A percentile compares a stretch with the other conserved stretches of the same genome.
phyloP scores from a whole-genome alignment of 192 early-diverging fungal species.

The Chytriomyces sp. region DNA sequence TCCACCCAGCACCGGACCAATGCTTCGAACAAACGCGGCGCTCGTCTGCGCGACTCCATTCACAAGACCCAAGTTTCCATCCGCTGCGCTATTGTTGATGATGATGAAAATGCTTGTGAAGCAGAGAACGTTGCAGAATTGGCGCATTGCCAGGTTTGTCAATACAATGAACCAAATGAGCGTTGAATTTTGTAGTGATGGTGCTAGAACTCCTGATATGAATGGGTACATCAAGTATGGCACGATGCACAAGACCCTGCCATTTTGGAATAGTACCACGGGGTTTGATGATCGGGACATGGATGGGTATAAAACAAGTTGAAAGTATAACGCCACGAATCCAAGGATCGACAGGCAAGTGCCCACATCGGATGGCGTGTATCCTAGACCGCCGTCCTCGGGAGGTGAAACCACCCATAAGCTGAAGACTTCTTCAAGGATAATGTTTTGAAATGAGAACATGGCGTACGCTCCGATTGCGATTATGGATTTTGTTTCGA shows the following conservation, averaged over 20 bases:
- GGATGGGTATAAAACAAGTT: constrained; percentile 18
- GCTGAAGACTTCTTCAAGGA: constrained; percentile 52
- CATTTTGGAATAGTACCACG: constrained; percentile 13
- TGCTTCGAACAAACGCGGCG: constrained; percentile 35
- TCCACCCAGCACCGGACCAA: constrained; percentile 40
- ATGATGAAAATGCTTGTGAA: constrained; percentile 39
- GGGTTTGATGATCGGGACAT: neutral
- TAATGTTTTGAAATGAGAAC: constrained; percentile 47
- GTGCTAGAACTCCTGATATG: constrained; percentile 4
- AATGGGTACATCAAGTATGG: constrained; percentile 30
- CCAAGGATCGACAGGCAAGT: constrained; percentile 12
- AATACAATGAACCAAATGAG: constrained; percentile 21
- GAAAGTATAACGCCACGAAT: constrained; percentile 12
- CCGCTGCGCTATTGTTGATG: constrained; percentile 32
- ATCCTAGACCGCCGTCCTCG: constrained; percentile 36
- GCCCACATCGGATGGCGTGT: constrained; percentile 16
- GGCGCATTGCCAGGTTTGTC: constrained; percentile 24
- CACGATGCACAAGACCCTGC: constrained; percentile 7
- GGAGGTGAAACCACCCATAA: constrained; percentile 53
- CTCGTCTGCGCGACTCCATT: constrained; percentile 39
- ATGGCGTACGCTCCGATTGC: constrained; percentile 43
- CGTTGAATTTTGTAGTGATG: neutral
- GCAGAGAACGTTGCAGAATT: constrained; percentile 37
- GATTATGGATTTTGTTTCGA: constrained; percentile 16
- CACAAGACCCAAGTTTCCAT: constrained; percentile 28